phyloP scores from a whole-genome alignment of 2,329 filamentous ascomycete genomes.

The Paraphaeosphaeria minitans region DNA sequence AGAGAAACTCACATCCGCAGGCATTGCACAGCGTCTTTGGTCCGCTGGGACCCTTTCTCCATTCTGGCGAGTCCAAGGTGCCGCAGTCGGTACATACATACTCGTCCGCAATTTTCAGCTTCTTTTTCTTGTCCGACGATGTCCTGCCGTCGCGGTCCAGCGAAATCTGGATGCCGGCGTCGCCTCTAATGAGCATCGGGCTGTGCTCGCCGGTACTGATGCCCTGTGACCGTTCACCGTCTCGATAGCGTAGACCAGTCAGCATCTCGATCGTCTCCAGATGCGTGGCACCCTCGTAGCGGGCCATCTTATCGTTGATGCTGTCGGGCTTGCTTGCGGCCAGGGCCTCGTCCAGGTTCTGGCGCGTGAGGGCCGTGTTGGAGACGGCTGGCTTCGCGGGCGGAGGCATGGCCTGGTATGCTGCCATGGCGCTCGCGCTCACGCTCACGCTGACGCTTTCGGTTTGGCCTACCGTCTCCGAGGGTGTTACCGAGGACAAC shows the following conservation, averaged over 20 bases:
- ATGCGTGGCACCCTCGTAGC: conserved; percentile 74
- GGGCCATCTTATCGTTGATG: conserved; percentile 82
- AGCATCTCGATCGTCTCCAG: conserved; percentile 91
- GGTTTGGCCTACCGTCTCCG: conserved; percentile 48
- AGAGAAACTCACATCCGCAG: conserved; percentile 70
- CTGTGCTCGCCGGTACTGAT: conserved; percentile 86
- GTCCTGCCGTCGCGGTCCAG: conserved; percentile 73
- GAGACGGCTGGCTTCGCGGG: conserved; percentile 66
- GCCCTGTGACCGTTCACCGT: conserved; percentile 85
- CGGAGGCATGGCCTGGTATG: conserved; percentile 65
- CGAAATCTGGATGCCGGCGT: conserved; percentile 84
- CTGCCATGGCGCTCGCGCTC: conserved; percentile 39
- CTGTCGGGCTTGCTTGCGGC: conserved; percentile 72
- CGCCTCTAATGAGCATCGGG: conserved; percentile 80
- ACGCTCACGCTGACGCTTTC: conserved; percentile 31
- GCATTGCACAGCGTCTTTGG: conserved; percentile 97
- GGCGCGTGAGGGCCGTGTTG: conserved; percentile 74
- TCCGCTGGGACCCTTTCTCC: conserved; percentile 90
- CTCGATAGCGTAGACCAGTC: conserved; percentile 83
- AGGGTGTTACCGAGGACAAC: conserved; percentile 58
- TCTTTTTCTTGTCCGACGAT: conserved; percentile 80
- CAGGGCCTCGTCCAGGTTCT: conserved; percentile 77
- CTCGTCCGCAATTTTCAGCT: conserved; percentile 79
- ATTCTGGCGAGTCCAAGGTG: conserved; percentile 92
- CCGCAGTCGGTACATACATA: conserved; percentile 97